Conservation (phyloP, 2,329 filamentous ascomycete species). For the Chaetomiaceae sp. region DNA sequence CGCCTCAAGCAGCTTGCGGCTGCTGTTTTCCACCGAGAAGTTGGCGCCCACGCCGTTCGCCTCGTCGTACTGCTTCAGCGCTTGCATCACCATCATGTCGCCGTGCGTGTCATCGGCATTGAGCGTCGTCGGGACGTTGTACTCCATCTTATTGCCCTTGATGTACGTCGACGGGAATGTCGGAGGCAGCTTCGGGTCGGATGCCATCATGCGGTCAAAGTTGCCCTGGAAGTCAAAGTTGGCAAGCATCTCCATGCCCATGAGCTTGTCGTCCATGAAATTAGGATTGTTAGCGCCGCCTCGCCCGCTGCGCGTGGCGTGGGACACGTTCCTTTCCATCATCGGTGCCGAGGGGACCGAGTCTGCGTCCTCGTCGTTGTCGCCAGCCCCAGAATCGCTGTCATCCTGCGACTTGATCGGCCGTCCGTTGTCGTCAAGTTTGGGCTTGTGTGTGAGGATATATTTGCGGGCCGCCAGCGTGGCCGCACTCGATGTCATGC, state of each 20-base stretch:
- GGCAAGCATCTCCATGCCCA: conserved; percentile 56
- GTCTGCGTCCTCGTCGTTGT: conserved; percentile 46
- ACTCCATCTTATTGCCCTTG: conserved; percentile 52
- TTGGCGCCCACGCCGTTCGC: conserved; percentile 51
- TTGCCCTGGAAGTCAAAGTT: conserved; percentile 57
- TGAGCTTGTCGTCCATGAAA: conserved; percentile 52
- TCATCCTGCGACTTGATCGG: conserved; percentile 47
- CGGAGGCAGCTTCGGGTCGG: conserved; percentile 56
- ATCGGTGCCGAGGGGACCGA: conserved; percentile 44
- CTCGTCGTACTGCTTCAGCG: conserved; percentile 52
- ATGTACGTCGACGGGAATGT: conserved; percentile 54
- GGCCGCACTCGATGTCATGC: conserved; percentile 59
- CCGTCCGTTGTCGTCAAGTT: conserved; percentile 45
- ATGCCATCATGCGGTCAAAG: conserved; percentile 50
- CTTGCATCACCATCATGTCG: conserved; percentile 54
- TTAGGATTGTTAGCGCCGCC: conserved; percentile 48
- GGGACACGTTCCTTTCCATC: conserved; percentile 61
- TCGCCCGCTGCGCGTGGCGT: conserved; percentile 59
- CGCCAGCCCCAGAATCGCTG: conserved; percentile 49
- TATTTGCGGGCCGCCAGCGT: conserved; percentile 59
- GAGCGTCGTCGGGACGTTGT: conserved; percentile 50
- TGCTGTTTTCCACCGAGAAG: conserved; percentile 49
- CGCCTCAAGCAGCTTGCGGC: conserved; percentile 52
- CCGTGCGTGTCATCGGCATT: conserved; percentile 48
- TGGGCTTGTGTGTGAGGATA: conserved; percentile 52